Evolutionary conservation across 2,329 filamentous ascomycete species (phyloP), one percentile per base, ranked within the genome.

Genomic region (Pestalotiopsis sp.): DNA sequence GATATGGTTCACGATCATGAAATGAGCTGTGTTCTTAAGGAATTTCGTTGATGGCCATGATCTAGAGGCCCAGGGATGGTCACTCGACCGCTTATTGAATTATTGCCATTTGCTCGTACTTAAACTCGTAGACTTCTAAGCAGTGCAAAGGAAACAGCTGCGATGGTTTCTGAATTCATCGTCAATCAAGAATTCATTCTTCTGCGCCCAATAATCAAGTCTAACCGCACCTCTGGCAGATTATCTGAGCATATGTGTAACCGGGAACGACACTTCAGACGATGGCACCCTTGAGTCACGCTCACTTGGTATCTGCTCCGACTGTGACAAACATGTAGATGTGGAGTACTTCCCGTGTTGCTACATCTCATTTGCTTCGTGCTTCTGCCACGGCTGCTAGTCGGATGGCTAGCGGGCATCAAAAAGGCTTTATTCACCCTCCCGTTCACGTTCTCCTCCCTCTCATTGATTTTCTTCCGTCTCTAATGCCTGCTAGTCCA

Each of bases 401-500:
- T 38, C 52, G 24, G 17, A 2, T 17, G 39, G 39, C 38, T 14
- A 24, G 17, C 3, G 24, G 22, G 13, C 26, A 44, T 57, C 35
- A 44, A 39, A 44, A 20, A 65, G 35, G 6, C 20, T 26, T 17
- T 30, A 69, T 72, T 69, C 71, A 67, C 68, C 67, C 59, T 68
- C 67, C 67, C 68, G 72, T 71, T 67, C 69, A 56, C 69, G 62
- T 38, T 61, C 48, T 65, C 58, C 67, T 73, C 73, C 71, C 73
- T 74, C 66, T 67, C 64, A 56, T 68, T 66, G 70, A 71, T 71
- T 71, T 70, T 30, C 24, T 35, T 70, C 20, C 30, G 58, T 66
- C 64, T 65, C 52, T 66, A 40, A 35, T 66, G 6, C 24, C 39
- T 24, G 20, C 55, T 66, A 66, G 64, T 55, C 57, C n/a, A 66